Conservation (phyloP, 2,329 filamentous ascomycete species). For the Cordyceps militaris region DNA sequence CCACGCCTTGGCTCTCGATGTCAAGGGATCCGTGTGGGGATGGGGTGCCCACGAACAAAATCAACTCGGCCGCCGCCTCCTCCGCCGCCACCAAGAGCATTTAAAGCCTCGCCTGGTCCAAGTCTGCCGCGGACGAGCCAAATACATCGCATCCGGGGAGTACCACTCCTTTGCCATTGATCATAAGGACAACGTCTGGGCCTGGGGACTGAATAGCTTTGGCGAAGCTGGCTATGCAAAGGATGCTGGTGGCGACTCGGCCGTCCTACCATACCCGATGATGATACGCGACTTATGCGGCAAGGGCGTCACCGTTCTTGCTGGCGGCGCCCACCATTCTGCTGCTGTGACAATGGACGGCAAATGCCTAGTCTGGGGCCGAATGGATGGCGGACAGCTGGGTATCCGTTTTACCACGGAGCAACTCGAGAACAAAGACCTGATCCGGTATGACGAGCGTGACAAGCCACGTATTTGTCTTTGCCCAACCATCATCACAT, state of each 20-base stretch:
- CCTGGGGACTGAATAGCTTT: slow-evolving; percentile 77
- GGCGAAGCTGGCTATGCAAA: slow-evolving; percentile 58
- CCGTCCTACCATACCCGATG: slow-evolving; percentile 56
- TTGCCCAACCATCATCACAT: background rate
- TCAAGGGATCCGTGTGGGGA: slow-evolving; percentile 39
- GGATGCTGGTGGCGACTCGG: slow-evolving; percentile 33
- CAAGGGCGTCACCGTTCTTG: slow-evolving; percentile 54
- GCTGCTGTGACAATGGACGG: slow-evolving; percentile 44
- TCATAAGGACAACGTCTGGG: slow-evolving; percentile 58
- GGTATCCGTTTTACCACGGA: slow-evolving; percentile 43
- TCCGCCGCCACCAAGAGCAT: slow-evolving; percentile 38
- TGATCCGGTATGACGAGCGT: slow-evolving; percentile 48
- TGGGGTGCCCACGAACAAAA: slow-evolving; percentile 58
- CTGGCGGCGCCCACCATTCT: slow-evolving; percentile 64
- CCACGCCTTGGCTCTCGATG: slow-evolving; percentile 57
- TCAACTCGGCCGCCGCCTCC: slow-evolving; percentile 42
- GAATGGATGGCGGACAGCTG: slow-evolving; percentile 41
- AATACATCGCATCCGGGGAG: slow-evolving; percentile 56
- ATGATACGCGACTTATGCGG: slow-evolving; percentile 54
- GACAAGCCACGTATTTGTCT: slow-evolving; percentile 43
- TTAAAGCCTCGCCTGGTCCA: slow-evolving; percentile 40
- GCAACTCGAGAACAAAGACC: slow-evolving; percentile 39
- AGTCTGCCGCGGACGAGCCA: slow-evolving; percentile 54
- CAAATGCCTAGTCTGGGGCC: slow-evolving; percentile 47
- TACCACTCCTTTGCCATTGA: slow-evolving; percentile 72